Percentiles rank a stretch among this genome's conserved stretches.
These are phyloP conservation scores for Asterella californica DNA, from an alignment of 225 moss, liverwort and hornwort genomes.

Conservation along the genomic window DNA sequence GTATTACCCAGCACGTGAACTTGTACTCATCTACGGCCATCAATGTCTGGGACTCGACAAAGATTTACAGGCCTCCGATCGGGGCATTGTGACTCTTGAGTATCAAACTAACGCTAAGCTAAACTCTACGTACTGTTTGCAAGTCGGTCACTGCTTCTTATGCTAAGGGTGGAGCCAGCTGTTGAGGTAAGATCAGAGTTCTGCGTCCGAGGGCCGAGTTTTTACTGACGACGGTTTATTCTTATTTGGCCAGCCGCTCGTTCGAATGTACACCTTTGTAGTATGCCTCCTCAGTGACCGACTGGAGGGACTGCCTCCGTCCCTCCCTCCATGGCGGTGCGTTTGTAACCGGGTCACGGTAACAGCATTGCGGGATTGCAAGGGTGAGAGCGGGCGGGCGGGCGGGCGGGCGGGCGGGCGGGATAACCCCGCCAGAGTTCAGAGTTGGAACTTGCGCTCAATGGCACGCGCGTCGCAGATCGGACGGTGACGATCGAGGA, in stretches of 20 bases:
- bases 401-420: constrained; percentile 10
- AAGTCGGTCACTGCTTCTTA: neutral
- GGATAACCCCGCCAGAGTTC: neutral
- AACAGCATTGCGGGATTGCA: constrained; percentile 5
- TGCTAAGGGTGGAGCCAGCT: neutral
- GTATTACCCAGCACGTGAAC: neutral
- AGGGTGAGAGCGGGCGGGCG: constrained; percentile 7
- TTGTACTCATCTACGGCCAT: neutral
- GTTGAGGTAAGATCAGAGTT: too few species aligned
- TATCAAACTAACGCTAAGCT: neutral
- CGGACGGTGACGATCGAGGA: constrained; percentile 26
- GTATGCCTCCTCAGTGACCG: neutral
- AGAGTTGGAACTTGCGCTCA: constrained; percentile 11
- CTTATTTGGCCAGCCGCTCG: too few species aligned
- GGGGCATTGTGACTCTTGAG: neutral
- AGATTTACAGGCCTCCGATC: neutral
- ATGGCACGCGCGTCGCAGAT: constrained; percentile 36
- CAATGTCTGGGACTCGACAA: neutral
- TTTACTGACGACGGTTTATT: too few species aligned
- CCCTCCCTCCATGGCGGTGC: neutral
- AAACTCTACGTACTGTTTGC: neutral
- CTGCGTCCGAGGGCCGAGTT: too few species aligned
- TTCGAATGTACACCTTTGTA: neutral
- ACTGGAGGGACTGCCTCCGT: neutral
- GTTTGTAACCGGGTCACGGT: constrained; percentile 27